Percentiles rank a stretch among this genome's conserved stretches.
Evolutionary conservation across 192 early-diverging fungal species (phyloP).

Genomic region (Rhizophagus prolifer): DNA sequence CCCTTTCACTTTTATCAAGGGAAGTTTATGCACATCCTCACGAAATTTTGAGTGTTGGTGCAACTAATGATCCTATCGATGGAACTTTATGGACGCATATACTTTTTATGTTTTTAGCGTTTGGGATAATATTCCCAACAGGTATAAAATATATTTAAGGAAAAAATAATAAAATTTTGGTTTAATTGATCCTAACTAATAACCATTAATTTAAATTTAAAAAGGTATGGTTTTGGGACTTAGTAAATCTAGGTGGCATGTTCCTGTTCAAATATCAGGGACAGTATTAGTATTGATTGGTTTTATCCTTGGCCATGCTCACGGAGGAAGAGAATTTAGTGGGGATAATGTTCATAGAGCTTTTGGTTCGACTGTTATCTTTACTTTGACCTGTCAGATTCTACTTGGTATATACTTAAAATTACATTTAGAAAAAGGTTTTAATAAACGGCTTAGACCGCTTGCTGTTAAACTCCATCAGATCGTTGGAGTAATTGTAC

Average conservation of each 20-base stretch:
- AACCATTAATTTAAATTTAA: slow-evolving; percentile 26
- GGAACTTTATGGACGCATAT: slow-evolving; percentile 12
- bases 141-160: background rate
- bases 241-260: slow-evolving; percentile 56
- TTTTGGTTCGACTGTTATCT: slow-evolving; percentile 62
- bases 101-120: slow-evolving; percentile 10
- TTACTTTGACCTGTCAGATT: slow-evolving; percentile 52
- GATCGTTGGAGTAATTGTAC: slow-evolving; percentile 47
- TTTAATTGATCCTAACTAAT: background rate
- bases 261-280: slow-evolving; percentile 58
- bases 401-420: slow-evolving; percentile 59
- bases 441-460: slow-evolving; percentile 54
- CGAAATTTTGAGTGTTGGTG: background rate
- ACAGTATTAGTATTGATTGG: slow-evolving; percentile 48
- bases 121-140: slow-evolving; percentile 20
- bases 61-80: slow-evolving; percentile 1
- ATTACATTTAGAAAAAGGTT: slow-evolving; percentile 55
- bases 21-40: background rate
- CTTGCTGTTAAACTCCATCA: slow-evolving; percentile 50
- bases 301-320: slow-evolving; percentile 61
- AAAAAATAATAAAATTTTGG: background rate
- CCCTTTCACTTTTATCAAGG: background rate
- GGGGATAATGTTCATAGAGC: slow-evolving; percentile 62
- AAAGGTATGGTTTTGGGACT: slow-evolving; percentile 60
- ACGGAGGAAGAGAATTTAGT: slow-evolving; percentile 59